Base-by-base conservation (phyloP, 2,329 filamentous ascomycete species). In the Colletotrichum echinochloae region DNA sequence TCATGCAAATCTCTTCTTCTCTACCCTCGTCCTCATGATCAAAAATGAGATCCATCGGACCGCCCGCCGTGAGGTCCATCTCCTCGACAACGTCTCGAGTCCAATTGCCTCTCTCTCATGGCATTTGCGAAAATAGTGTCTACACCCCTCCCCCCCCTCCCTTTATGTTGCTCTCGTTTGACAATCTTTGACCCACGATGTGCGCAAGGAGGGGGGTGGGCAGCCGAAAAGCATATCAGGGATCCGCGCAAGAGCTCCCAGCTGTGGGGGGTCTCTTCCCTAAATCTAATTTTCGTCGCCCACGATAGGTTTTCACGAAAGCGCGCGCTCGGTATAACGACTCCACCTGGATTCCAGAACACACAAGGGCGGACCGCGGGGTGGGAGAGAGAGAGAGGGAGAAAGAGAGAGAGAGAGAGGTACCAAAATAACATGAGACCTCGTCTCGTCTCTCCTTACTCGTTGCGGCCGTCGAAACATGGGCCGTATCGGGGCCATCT, bases 1-100 rank as follows among this genome's bases (percentile, higher is more conserved):
- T 16, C 26, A 5, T 18, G n/a, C 54, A n/a, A 49, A 54, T 60
- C 41, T 60, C 61, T 55, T 23, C 37, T 44, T 20, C 16, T n/a
- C n/a, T n/a, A n/a, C n/a, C n/a, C n/a, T n/a, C n/a, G n/a, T 28
- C 68, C 64, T 54, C 52, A 37, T 62, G 63, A 59, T 70, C 44
- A 63, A n/a, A n/a, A n/a, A n/a, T 44, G 44, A 62, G 46, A 18
- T 60, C 63, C 65, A 35, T 49, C 41, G 23, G 16, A 20, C 33
- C 23, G 16, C 16, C 39, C 49, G 3, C 16, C 23, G 49, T 16
- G 14, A 28, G n/a, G 35, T 48, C 44, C 18, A 41, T 14, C 35
- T 41, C 55, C 35, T 41, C 55, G 11, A 26, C 56, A 5, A 26
- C 28, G 23, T 55, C n/a, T 60, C 46, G 37, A 59, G 60, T 16